Base-by-base conservation (phyloP, 768 basidiomycete species). In the Suillus americanus region DNA sequence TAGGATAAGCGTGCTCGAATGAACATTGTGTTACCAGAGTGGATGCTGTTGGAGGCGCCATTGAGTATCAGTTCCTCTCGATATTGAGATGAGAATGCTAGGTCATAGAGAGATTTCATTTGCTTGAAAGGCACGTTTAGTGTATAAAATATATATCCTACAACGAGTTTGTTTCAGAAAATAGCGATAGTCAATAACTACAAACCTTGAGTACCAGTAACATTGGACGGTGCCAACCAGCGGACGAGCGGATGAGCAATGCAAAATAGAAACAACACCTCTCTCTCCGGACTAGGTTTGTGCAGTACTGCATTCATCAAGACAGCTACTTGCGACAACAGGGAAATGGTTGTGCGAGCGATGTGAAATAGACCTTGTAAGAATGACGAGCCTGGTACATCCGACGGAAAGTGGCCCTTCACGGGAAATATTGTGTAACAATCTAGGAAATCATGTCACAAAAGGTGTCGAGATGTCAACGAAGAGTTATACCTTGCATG, bases 71-170 rank as follows among this genome's bases (percentile, higher is more conserved):
- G 55, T 23, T 77, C 74, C 14, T 73, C 65, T 38, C 79, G 74
- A 64, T 79, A 79, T 14, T 72, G 65, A 0, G 65, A 62, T 38
- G 75, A 74, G 57, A 83, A 84, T 1, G 79, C 69, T n/a, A 81
- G 74, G 1, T 71, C 69, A 64, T 80, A 80, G 14, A 83, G 74
- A 14, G 73, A 62, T 33, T 76, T 73, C 57, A 83, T 74, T n/a
- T 76, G 73, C 61, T 77, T 71, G 64, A 79, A 85, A 61, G 74
- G 65, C 0, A 25, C 7, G 64, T 81, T 78, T 4, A 71, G 71
- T 1, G 79, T 77, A 76, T 77, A 80, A 62, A 80, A 81, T 3
- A 79, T 70, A 65, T 78, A 84, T 2, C 78, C 82, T 81, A 53
- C 43, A 28, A 13, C 10, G 37, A 30, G 38, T 62, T 50, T 12